Percentiles rank a stretch among this genome's conserved stretches.
Evolutionary conservation across 441 rosid species (phyloP).

Genomic region (Codiaeum variegatum): DNA sequence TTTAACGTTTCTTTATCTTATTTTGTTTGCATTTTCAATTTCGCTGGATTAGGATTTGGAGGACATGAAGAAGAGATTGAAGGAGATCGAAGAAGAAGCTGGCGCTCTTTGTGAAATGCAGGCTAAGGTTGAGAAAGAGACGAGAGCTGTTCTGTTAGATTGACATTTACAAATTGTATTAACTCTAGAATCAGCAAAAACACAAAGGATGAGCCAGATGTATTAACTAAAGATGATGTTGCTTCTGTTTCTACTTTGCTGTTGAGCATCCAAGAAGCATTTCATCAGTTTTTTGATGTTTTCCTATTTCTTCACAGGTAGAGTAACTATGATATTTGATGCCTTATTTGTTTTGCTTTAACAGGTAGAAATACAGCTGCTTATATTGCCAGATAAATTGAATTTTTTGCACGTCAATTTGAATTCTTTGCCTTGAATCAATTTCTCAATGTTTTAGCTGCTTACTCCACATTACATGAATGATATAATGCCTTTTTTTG

Average conservation of each 20-base stretch:
- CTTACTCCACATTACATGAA: neutral
- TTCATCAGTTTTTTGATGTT: slow-evolving; percentile 53
- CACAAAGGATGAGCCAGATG: too few relatives aligned
- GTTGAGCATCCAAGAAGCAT: slow-evolving; percentile 48
- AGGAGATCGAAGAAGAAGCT: slow-evolving; percentile 97
- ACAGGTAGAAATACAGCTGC: slow-evolving; percentile 6
- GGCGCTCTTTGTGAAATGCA: slow-evolving; percentile 98
- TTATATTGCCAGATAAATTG: slow-evolving; percentile 7
- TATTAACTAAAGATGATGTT: slow-evolving; percentile 41
- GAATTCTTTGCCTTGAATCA: neutral
- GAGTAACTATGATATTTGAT: slow-evolving; percentile 16
- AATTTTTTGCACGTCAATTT: slow-evolving; percentile 11
- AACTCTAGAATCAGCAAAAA: too few relatives aligned
- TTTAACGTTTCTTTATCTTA: neutral
- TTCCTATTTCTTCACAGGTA: slow-evolving; percentile 49
- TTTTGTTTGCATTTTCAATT: neutral
- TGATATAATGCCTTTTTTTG: too few relatives aligned
- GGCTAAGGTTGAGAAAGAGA: slow-evolving; percentile 95
- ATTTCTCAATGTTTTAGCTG: neutral
- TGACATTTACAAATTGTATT: too few relatives aligned
- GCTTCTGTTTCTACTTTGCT: slow-evolving; percentile 39
- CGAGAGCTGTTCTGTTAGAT: slow-evolving; percentile 87
- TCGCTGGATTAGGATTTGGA: slow-evolving; percentile 62
- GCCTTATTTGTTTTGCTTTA: slow-evolving; percentile 16
- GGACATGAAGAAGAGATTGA: slow-evolving; percentile 92